A percentile compares a stretch with the other conserved stretches of the same genome.
Conservation (phyloP, 148 eudicot genomes). For the Heliamphora exappendiculata region DNA sequence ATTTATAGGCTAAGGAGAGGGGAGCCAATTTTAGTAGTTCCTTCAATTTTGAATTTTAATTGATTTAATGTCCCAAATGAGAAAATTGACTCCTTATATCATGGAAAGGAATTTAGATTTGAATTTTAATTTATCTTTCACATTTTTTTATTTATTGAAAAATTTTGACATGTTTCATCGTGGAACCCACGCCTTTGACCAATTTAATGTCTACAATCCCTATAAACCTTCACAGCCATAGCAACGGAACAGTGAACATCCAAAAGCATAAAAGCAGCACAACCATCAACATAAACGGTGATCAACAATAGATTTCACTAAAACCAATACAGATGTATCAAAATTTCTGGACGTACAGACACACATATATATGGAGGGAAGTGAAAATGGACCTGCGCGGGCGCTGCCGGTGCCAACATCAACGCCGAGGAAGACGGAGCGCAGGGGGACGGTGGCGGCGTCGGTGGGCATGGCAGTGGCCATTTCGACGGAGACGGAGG, state of each 20-base stretch:
- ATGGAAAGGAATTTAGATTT: no score
- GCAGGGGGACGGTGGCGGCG: conserved; percentile 22
- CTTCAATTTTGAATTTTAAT: no score
- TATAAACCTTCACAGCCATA: not conserved
- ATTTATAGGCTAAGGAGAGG: no score
- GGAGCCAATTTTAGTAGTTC: no score
- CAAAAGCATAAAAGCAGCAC: not conserved
- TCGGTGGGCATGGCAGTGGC: conserved; percentile 21
- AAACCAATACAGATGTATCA: not conserved
- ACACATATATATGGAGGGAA: not conserved
- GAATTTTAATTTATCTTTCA: no score
- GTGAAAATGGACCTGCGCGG: conserved; percentile 62
- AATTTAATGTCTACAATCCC: no score
- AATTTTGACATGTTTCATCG: no score
- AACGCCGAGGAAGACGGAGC: conserved; percentile 75
- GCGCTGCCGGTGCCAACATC: conserved; percentile 99
- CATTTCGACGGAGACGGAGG: conserved; percentile 22
- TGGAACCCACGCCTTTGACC: no score
- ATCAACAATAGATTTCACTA: not conserved
- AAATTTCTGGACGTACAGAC: not conserved
- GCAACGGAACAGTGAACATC: not conserved
- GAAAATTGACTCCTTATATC: no score
- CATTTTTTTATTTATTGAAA: no score
- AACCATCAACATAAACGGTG: not conserved
- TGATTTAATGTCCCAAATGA: no score